Evolutionary conservation across 768 basidiomycete species (phyloP).

Genomic region (Lentinula sp.): DNA sequence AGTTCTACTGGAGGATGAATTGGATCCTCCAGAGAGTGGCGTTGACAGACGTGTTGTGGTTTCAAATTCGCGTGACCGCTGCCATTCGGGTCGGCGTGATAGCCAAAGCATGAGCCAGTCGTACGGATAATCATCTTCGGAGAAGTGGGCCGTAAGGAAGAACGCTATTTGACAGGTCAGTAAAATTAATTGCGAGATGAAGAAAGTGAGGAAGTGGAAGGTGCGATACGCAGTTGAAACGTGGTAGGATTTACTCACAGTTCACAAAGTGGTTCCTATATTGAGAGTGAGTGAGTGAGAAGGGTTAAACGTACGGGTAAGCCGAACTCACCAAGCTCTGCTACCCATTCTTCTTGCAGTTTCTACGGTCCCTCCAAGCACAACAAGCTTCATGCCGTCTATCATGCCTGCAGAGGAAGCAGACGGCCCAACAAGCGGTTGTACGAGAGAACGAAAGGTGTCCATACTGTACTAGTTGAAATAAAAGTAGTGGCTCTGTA

Average conservation of each 20-base stretch:
- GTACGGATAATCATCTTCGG: constrained; percentile 85
- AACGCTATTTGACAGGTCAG: constrained; percentile 39
- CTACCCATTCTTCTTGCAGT: constrained; percentile 78
- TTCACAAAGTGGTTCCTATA: constrained; percentile 80
- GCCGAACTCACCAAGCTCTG: constrained; percentile 61
- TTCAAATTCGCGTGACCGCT: constrained; percentile 84
- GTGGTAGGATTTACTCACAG: constrained; percentile 43
- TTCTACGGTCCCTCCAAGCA: constrained; percentile 83
- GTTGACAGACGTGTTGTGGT: constrained; percentile 74
- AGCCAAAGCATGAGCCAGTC: constrained; percentile 93
- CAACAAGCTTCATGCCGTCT: constrained; percentile 87
- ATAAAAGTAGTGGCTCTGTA: neutral
- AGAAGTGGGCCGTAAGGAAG: constrained; percentile 88
- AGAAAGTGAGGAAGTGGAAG: neutral
- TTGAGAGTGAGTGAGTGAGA: constrained; percentile 5
- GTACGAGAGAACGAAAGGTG: constrained; percentile 73
- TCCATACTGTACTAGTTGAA: constrained; percentile 42
- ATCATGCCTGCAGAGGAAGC: constrained; percentile 67
- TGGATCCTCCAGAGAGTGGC: constrained; percentile 34
- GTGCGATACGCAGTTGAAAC: neutral
- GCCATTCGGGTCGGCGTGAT: constrained; percentile 80
- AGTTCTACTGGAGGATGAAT: constrained; percentile 27
- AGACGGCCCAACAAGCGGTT: constrained; percentile 71
- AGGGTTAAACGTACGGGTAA: neutral
- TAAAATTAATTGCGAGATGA: neutral